A percentile compares a stretch with the other conserved stretches of the same genome.
Conservation (phyloP, 352 stramenopile genomes). For the Phytophthora cryptogea region DNA sequence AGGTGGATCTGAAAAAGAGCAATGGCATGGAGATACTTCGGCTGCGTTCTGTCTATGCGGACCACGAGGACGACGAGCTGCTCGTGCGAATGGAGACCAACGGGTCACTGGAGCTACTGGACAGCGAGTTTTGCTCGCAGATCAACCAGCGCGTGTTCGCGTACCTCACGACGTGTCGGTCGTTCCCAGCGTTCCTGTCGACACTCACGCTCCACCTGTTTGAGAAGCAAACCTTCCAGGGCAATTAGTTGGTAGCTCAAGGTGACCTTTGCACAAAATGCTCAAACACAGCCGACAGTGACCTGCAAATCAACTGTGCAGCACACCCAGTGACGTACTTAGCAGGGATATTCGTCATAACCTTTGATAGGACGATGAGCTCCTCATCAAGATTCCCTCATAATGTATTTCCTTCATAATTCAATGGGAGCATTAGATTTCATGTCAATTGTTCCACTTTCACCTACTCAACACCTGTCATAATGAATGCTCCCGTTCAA, state of each 20-base stretch:
- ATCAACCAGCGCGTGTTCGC: slow-evolving; percentile 52
- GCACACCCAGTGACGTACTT: slow-evolving; percentile 12
- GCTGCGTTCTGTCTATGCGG: slow-evolving; percentile 83
- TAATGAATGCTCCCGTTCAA: background rate
- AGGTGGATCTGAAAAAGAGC: slow-evolving; percentile 86
- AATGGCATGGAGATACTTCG: slow-evolving; percentile 77
- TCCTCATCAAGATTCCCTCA: slow-evolving; percentile 8
- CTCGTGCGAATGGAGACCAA: slow-evolving; percentile 84
- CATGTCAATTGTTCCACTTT: background rate
- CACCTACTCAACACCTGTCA: background rate
- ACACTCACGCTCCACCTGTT: slow-evolving; percentile 90
- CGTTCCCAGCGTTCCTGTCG: slow-evolving; percentile 89
- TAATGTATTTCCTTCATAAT: background rate
- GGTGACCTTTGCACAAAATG: slow-evolving; percentile 20
- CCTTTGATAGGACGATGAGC: slow-evolving; percentile 30
- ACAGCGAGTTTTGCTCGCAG: slow-evolving; percentile 74
- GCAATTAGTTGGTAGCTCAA: slow-evolving; percentile 38
- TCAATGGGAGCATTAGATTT: background rate
- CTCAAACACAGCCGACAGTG: too few species aligned
- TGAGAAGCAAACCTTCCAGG: slow-evolving; percentile 90
- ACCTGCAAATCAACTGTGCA: background rate
- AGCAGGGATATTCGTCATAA: too few species aligned
- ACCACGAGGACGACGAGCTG: slow-evolving; percentile 84
- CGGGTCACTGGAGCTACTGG: slow-evolving; percentile 78
- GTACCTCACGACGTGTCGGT: slow-evolving; percentile 69